Evolutionary conservation across 345 rosid genomes (phyloP), one percentile per base, ranked within the genome.

Genomic region (Pugionium dolabratum): DNA sequence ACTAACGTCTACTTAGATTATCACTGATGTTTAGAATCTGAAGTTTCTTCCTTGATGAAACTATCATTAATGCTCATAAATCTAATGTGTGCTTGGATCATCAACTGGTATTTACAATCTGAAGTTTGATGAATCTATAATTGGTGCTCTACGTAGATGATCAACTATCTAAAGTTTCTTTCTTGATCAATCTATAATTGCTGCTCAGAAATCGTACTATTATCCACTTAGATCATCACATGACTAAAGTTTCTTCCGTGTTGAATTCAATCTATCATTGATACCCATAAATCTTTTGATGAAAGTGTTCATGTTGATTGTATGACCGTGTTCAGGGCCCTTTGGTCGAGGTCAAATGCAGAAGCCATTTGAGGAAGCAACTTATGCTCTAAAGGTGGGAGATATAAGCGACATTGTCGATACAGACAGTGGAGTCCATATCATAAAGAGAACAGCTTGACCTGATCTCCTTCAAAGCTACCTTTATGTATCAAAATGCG

Each of bases 321-420:
- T 33, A 8, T 2, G 2, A 26, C 9, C 8, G 9, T 52, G 61
- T 54, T 45, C 83, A 90, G 97, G 98, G 66, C 79, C 88, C 18
- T 94, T 94, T 66, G 92, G 97, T 11, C 66, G 79, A 46, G 99
- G 99, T 27, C 95, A 88, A 84, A 94, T 94, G 99, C 97, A 94
- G 76, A 94, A 85, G 82, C 92, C 99, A 47, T 94, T 94, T 41
- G 99, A 94, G 79, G 95, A 90, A 42, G 86, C 95, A 9, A 81
- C 99, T 2, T 88, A 55, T 39, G 82, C 79, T 7, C 96, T 90
- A 29, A 79, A 82, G 80, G 81, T 86, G 2, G 99, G 99, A 29
- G 97, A 90, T 80, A 83, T 90, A 58, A 94, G 99, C 48, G 95
- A 84, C 64, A 86, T 86, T 28, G 91, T 94, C 8, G 97, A 90